phyloP scores from a whole-genome alignment of 1,139 yeast genomes.

The Candida sp. region DNA sequence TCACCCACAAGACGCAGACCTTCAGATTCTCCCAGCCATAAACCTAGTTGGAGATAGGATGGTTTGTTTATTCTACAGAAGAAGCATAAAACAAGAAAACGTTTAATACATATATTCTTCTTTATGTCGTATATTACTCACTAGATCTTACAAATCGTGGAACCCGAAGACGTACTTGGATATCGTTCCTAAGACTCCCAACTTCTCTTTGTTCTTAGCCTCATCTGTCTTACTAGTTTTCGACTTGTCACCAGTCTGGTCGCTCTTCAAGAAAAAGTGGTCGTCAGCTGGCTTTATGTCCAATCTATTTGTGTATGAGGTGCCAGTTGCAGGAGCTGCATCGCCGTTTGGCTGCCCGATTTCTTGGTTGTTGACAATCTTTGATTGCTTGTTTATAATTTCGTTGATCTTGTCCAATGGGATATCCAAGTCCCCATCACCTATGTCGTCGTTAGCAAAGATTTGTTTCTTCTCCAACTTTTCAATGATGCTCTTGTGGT shows the following conservation, averaged over 20 bases:
- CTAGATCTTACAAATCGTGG: constrained; percentile 36
- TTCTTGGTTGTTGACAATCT: constrained; percentile 1
- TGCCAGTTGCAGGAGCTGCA: constrained; percentile 4
- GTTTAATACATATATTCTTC: not conserved
- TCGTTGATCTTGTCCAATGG: constrained; percentile 6
- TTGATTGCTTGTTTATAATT: constrained; percentile 3
- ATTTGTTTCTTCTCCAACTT: constrained; percentile 62
- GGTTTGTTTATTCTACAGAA: not conserved
- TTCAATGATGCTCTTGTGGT: constrained; percentile 63
- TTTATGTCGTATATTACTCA: not conserved
- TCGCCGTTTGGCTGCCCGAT: not conserved
- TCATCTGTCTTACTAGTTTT: constrained; percentile 2
- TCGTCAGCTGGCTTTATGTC: constrained; percentile 43
- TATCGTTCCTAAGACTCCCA: constrained; percentile 38
- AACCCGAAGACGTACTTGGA: constrained; percentile 48
- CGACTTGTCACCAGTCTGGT: constrained; percentile 14
- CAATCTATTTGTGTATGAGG: constrained; percentile 25
- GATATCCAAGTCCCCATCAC: constrained; percentile 35
- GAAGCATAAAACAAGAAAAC: not conserved
- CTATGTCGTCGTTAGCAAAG: constrained; percentile 59
- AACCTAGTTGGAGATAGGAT: constrained; percentile 11
- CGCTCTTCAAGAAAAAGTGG: constrained; percentile 37
- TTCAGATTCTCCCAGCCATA: constrained; percentile 4
- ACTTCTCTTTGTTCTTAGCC: constrained; percentile 25
- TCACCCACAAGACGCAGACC: constrained; percentile 10